Base-by-base conservation (phyloP, 352 stramenopile genomes). In the Phytopythium mirpurense region DNA sequence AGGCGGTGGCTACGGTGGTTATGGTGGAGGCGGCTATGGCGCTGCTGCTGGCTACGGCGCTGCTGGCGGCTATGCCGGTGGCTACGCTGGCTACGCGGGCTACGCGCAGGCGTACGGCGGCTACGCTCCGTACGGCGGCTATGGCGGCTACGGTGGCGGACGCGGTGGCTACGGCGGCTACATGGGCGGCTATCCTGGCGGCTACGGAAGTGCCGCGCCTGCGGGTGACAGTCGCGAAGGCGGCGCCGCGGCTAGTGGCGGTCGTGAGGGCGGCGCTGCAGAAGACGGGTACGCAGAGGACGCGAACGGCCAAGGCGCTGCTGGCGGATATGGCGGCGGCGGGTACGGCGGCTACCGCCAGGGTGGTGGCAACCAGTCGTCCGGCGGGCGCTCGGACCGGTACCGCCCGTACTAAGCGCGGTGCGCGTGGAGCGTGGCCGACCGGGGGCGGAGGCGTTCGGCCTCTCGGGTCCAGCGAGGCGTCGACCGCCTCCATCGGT, bases 321-420 rank as follows among this genome's bases (percentile, higher is more conserved):
- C 55, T 18, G 62, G 56, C 18, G 71, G 73, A n/a, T n/a, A n/a
- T n/a, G n/a, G n/a, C 40, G 76, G 72, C 23, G 72, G 54, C 10
- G 45, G 48, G 10, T 62, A 61, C 36, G 48, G 54, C 43, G 60
- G 69, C 31, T 89, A 89, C 49, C 76, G 75, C 48, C 81, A 86
- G 59, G 78, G 77, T n/a, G 62, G 62, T 52, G 63, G 63, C 32
- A 67, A 58, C 40, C 75, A 75, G 63, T 83, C 69, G 35, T 80
- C 74, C 31, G 72, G 74, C 40, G 75, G 75, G 29, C 72, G 80
- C 53, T 88, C 83, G 63, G 83, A 93, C 24, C 73, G 83, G 73
- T 93, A 93, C 70, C 83, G 83, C 58, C 83, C 83, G 46, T 93
- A 93, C 67, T 93, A 77, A 86, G 51, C 46, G 54, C 14, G 54